Percentiles rank a stretch among this genome's conserved stretches.
Conservation (phyloP, 768 basidiomycete species). For the Jaapia argillacea region DNA sequence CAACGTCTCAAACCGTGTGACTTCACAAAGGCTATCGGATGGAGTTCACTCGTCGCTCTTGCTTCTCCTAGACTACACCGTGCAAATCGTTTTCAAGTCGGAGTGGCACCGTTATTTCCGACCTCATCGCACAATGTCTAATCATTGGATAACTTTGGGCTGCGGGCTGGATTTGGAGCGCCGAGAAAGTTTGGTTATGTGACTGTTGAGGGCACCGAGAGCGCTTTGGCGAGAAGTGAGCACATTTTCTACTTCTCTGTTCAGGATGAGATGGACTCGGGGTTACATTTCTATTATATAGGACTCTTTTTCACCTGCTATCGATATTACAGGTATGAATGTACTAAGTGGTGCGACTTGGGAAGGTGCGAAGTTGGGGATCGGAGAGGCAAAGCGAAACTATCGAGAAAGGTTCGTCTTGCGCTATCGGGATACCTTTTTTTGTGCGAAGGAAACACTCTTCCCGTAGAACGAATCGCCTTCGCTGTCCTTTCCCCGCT, state of each 20-base stretch:
- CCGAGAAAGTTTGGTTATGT: constrained; percentile 67
- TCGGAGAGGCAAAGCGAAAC: constrained; percentile 78
- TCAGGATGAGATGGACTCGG: constrained; percentile 40
- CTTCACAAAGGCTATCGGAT: no score
- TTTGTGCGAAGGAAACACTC: constrained; percentile 12
- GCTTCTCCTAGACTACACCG: no score
- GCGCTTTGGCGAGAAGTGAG: constrained; percentile 58
- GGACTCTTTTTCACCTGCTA: no score
- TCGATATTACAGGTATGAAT: constrained; percentile 68
- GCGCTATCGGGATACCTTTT: constrained; percentile 4
- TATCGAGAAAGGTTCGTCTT: constrained; percentile 48
- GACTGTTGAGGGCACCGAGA: constrained; percentile 54
- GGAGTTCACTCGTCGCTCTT: no score
- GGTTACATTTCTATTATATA: no score
- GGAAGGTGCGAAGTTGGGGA: constrained; percentile 79
- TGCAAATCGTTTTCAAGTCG: no score
- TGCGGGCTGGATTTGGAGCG: constrained; percentile 51
- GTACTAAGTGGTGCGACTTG: constrained; percentile 73
- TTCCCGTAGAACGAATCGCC: no score
- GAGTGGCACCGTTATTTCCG: no score
- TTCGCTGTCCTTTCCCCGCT: no score
- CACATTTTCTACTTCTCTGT: no score
- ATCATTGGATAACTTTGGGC: constrained; percentile 60
- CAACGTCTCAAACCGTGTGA: no score
- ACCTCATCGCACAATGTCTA: no score